Base-by-base conservation (phyloP, 2,329 filamentous ascomycete genomes). In the Chrysoporthe deuterocubensis region DNA sequence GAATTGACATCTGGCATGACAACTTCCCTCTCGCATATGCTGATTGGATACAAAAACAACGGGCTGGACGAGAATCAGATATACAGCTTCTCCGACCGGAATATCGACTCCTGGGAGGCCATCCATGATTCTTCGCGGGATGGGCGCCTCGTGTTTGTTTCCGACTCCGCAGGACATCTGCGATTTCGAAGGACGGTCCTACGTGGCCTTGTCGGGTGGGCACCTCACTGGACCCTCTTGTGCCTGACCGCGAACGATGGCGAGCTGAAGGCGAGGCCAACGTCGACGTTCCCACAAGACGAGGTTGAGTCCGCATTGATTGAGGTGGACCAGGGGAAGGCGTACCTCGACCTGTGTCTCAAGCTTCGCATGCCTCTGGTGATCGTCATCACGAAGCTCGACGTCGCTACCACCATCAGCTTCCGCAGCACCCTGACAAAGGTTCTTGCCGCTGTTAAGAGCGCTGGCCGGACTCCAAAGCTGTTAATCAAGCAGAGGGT, bases 71-170 rank as follows among this genome's bases (percentile, higher is more conserved):
- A 83, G 4, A 75, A 75, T 37, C 75, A 75, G 11, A 84, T 96
- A 50, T 83, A 97, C 74, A 98, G 97, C 76, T 98, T 96, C 76
- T 90, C 92, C 3, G 90, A 91, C 69, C 90, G 90, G 16, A 93
- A 97, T 75, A 90, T 97, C 59, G 92, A 93, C 68, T 94, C 94
- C 0, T 99, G 96, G 96, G 90, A 92, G 64, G 95, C 97, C 76
- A 96, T 98, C 64, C 96, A 99, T 77, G 90, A 92, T 48, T 87
- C 89, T 61, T 88, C 93, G 0, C 88, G 90, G 69, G 80, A 85
- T 68, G 92, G 90, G 2, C 89, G 94, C 26, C 80, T 99, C 3
- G 93, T 96, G 5, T 94, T 97, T 72, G 83, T 98, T 7, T 93
- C 94, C 0, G 96, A 99, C 78, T 96, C 95, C 58, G 95, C 95